Percentiles rank a stretch among this genome's conserved stretches.
Conservation (phyloP, 306 rosid species). For the Datisca glomerata region DNA sequence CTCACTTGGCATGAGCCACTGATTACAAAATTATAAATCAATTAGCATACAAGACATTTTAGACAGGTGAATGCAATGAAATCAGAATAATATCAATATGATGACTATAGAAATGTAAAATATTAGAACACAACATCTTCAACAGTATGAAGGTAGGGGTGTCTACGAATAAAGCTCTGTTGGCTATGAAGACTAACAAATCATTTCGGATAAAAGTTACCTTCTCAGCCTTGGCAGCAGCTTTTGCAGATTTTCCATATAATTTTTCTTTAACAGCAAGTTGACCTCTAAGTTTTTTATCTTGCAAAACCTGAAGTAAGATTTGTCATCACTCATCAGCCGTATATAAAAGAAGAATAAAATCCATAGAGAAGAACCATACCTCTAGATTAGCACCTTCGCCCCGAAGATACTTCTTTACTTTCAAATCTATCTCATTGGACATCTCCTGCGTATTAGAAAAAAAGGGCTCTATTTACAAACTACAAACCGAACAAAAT, state of each 20-base stretch:
- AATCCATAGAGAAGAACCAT: conserved; percentile 9
- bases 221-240: conserved; percentile 74
- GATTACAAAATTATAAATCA: conserved; percentile 1
- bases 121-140: not conserved
- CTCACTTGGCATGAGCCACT: conserved; percentile 89
- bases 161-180: not conserved
- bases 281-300: conserved; percentile 69
- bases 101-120: not conserved
- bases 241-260: conserved; percentile 54
- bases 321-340: not conserved
- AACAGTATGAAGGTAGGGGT: not conserved
- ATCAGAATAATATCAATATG: not conserved
- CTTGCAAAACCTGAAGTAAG: conserved; percentile 42
- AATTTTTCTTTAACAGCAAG: conserved; percentile 46
- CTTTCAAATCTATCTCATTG: conserved; percentile 42
- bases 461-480: not conserved
- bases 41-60: not conserved
- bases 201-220: conserved; percentile 20
- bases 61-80: too few relatives aligned
- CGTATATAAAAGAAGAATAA: conserved; percentile 1
- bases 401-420: conserved; percentile 77
- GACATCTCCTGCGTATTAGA: conserved; percentile 29
- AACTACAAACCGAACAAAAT: not conserved
- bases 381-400: conserved; percentile 59
- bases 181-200: not conserved